Evolutionary conservation across 352 stramenopile genomes (phyloP), one percentile per base, ranked within the genome.

Genomic region (Peronospora destructor): DNA sequence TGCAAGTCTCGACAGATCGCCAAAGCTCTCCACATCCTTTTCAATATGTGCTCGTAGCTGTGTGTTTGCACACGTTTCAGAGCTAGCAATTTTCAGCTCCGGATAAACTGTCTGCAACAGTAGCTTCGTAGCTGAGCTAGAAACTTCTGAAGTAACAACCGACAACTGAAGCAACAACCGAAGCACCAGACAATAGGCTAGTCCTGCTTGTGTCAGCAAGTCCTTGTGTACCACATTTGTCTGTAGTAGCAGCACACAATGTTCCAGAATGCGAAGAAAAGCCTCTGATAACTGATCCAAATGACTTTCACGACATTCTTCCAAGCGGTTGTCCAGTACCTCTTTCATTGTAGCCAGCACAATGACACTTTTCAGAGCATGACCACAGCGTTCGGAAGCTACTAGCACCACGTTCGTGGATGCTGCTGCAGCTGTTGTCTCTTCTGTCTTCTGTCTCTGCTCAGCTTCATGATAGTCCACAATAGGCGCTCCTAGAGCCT

Each of bases 151-250:
- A 17, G 4, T 33, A 0, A 6, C 51, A 7, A 36, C 35, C n/a
- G 48, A 48, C n/a, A 65, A 44, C n/a, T 68, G 52, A 7, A 87
- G 41, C 11, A 89, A 42, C 28, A 89, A 25, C 3, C 77, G 77
- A 19, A 85, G 51, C n/a, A 87, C 39, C 6, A 89, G 62, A 37
- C 76, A 84, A 53, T 83, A 84, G 8, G 75, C 71, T 13, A 91
- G 59, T 3, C 75, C 80, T 4, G 78, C 76, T 49, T 88, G 78
- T 0, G 80, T 91, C 4, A 91, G 68, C 45, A 91, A 44, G 9
- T 89, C 77, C 53, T 91, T 91, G 57, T 85, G 75, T n/a, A 88
- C 76, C 16, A 87, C 80, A 13, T 41, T 57, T 2, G 77, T 87
- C 49, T 81, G 64, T 33, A 91, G 44, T 28, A 91, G 61, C n/a